Evolutionary conservation across 164 flowering plant species (phyloP).

Genomic region (Magnolia changhungtana): DNA sequence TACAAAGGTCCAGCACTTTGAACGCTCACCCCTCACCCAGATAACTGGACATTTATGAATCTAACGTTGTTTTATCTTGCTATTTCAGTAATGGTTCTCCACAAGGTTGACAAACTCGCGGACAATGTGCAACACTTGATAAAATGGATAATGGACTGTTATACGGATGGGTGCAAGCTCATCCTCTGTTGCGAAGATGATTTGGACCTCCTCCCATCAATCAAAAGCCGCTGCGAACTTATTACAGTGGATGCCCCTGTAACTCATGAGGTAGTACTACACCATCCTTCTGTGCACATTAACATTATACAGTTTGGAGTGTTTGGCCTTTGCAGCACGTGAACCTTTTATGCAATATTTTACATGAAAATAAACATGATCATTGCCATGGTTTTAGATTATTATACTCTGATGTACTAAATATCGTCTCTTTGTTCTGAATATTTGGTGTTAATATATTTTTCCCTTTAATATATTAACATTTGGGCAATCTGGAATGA

Average conservation of each 20-base stretch:
- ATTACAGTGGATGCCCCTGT: conserved; percentile 55
- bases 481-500: neutral
- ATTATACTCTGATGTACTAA: neutral
- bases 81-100: conserved; percentile 55
- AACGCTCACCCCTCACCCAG: neutral
- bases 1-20: conserved; percentile 47
- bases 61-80: neutral
- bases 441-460: too few species aligned
- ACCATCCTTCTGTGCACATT: neutral
- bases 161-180: conserved; percentile 63
- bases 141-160: conserved; percentile 75
- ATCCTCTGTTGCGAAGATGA: conserved; percentile 75
- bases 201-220: conserved; percentile 42
- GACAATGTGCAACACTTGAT: conserved; percentile 63
- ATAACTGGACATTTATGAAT: neutral
- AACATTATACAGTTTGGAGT: neutral
- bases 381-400: neutral
- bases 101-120: conserved; percentile 55
- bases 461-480: neutral
- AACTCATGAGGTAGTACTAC: conserved; percentile 53
- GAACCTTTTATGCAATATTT: neutral
- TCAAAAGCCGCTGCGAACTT: conserved; percentile 58
- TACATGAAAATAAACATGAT: neutral
- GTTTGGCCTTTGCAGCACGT: neutral
- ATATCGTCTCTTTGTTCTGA: neutral